A percentile compares a stretch with the other conserved stretches of the same genome.
Evolutionary conservation across 1,284 basidiomycete species (phyloP).

Genomic region (Leccinum griseonigrum): DNA sequence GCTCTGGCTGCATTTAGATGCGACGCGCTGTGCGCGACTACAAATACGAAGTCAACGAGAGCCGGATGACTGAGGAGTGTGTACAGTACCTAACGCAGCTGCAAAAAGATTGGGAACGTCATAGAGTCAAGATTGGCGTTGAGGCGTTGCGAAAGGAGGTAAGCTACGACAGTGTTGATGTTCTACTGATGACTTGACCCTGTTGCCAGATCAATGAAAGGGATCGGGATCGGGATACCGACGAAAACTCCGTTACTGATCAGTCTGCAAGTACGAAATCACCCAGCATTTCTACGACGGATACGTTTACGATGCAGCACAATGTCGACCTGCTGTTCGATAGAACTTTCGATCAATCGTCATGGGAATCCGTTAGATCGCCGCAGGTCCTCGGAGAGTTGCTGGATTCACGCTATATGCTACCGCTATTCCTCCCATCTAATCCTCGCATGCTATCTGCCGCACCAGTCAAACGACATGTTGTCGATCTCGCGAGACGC

Average conservation of each 20-base stretch:
- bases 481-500: slow-evolving; percentile 34
- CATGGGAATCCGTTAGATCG: slow-evolving; percentile 74
- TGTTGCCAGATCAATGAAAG: slow-evolving; percentile 55
- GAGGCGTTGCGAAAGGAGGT: slow-evolving; percentile 80
- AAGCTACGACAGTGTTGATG: slow-evolving; percentile 4
- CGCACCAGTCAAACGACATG: slow-evolving; percentile 46
- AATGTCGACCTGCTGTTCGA: slow-evolving; percentile 81
- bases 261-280: slow-evolving; percentile 23
- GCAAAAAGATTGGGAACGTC: slow-evolving; percentile 94
- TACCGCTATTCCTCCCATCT: slow-evolving; percentile 82
- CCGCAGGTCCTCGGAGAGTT: slow-evolving; percentile 85
- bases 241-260: slow-evolving; percentile 30
- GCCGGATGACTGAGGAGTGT: slow-evolving; percentile 92
- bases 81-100: slow-evolving; percentile 90
- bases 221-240: slow-evolving; percentile 47
- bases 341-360: slow-evolving; percentile 54
- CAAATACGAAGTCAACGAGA: slow-evolving; percentile 92
- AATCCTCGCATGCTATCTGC: slow-evolving; percentile 78
- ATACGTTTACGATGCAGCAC: slow-evolving; percentile 43
- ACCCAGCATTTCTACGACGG: slow-evolving; percentile 36
- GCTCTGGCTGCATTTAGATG: slow-evolving; percentile 54
- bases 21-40: slow-evolving; percentile 91
- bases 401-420: slow-evolving; percentile 89
- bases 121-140: slow-evolving; percentile 78
- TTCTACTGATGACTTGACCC: slow-evolving; percentile 2